Conservation (phyloP, 257 asterid genomes). For the Orobanche coerulescens region DNA sequence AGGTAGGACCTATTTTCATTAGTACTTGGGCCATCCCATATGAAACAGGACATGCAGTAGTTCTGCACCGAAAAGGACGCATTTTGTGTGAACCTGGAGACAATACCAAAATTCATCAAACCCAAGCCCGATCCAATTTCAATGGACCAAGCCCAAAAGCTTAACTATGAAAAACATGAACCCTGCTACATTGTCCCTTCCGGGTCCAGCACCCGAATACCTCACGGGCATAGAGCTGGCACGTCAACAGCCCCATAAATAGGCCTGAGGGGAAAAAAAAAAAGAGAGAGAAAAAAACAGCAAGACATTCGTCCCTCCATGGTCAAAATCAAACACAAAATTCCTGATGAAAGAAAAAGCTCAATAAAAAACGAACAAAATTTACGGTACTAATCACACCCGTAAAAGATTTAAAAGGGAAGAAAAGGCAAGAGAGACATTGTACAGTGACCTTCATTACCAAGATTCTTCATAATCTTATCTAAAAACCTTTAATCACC, state of each 20-base stretch:
- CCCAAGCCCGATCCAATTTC: neutral
- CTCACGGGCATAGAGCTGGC: constrained; percentile 1
- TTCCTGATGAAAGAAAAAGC: neutral
- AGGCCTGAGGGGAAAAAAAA: constrained; percentile 4
- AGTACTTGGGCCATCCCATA: too few species aligned
- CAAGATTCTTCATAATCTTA: neutral
- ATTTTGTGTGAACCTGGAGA: neutral
- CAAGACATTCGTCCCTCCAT: neutral
- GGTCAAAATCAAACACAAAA: neutral
- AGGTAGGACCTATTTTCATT: too few species aligned
- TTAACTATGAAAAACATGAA: too few species aligned
- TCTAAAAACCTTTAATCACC: neutral
- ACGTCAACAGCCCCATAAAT: neutral
- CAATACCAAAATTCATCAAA: too few species aligned
- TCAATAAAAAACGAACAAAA: too few species aligned
- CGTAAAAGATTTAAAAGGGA: too few species aligned
- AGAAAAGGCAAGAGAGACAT: neutral
- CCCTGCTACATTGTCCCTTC: too few species aligned
- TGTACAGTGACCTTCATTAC: neutral
- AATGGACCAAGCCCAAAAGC: neutral
- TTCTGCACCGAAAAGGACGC: neutral
- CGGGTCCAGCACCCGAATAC: neutral
- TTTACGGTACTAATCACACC: too few species aligned
- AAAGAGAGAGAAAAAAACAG: neutral
- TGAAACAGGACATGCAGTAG: too few species aligned